These are phyloP conservation scores for Cyclotella sp. DNA, from an alignment of 108 stramenopile species.

Conservation along the genomic window DNA sequence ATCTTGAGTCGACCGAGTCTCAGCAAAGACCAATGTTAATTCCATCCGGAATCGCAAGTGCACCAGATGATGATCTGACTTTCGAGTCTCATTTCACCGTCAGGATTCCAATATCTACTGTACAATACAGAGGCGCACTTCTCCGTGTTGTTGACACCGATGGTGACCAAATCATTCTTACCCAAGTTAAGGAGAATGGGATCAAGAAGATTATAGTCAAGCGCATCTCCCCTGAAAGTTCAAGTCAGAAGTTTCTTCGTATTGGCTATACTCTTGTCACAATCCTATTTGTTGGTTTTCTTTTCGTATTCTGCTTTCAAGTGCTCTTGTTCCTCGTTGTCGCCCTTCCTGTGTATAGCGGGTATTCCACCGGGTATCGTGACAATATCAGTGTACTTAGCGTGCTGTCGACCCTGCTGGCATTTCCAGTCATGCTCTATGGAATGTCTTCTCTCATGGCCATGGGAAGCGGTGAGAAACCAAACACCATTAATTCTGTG, in stretches of 20 bases:
- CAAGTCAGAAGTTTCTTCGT: slow-evolving; percentile 47
- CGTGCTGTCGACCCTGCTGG: slow-evolving; percentile 51
- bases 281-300: slow-evolving; percentile 63
- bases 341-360: slow-evolving; percentile 54
- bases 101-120: slow-evolving; percentile 47
- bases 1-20: neutral
- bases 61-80: slow-evolving; percentile 12
- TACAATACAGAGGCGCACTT: slow-evolving; percentile 51
- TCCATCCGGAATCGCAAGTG: slow-evolving; percentile 3
- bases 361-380: slow-evolving; percentile 13
- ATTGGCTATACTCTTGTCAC: slow-evolving; percentile 61
- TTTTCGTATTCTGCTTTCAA: slow-evolving; percentile 74
- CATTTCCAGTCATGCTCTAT: slow-evolving; percentile 56
- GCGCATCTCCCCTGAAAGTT: slow-evolving; percentile 40
- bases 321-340: slow-evolving; percentile 64
- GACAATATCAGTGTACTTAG: neutral
- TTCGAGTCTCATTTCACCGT: slow-evolving; percentile 68
- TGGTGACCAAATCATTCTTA: slow-evolving; percentile 60
- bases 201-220: slow-evolving; percentile 52
- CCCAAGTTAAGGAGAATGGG: slow-evolving; percentile 44
- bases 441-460: slow-evolving; percentile 64
- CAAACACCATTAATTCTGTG: too few species aligned
- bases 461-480: slow-evolving; percentile 43
- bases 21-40: neutral
- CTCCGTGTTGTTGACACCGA: slow-evolving; percentile 54